Evolutionary conservation across 805 yeast species (phyloP).

Genomic region (Candida wancherniae): DNA sequence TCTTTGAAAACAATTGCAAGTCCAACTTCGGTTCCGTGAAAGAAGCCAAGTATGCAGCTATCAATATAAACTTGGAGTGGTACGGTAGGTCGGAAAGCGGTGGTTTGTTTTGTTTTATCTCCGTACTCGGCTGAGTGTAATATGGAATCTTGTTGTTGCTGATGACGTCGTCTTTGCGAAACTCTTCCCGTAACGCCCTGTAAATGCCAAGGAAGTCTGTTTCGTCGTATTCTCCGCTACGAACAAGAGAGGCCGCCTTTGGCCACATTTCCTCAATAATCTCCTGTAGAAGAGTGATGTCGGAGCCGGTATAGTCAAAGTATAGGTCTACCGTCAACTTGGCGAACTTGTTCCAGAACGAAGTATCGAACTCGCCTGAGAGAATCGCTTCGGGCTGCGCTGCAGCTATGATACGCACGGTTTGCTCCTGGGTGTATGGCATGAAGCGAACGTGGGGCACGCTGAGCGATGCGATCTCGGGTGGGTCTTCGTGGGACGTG

Average conservation of each 20-base stretch:
- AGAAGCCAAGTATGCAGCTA: slow-evolving; percentile 82
- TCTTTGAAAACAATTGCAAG: slow-evolving; percentile 60
- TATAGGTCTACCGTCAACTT: slow-evolving; percentile 44
- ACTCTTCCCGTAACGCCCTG: slow-evolving; percentile 25
- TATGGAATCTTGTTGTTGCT: slow-evolving; percentile 27
- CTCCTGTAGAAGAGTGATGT: slow-evolving; percentile 32
- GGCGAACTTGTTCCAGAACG: slow-evolving; percentile 41
- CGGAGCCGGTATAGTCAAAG: slow-evolving; percentile 42
- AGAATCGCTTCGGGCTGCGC: slow-evolving; percentile 4
- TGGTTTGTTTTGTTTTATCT: too few species aligned
- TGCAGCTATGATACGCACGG: slow-evolving; percentile 29
- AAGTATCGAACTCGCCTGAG: slow-evolving; percentile 2
- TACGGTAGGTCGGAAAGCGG: slow-evolving; percentile 45
- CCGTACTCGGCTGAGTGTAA: slow-evolving; percentile 17
- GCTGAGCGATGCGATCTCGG: slow-evolving; percentile 31
- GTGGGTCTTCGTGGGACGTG: slow-evolving; percentile 36
- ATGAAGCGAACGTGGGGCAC: slow-evolving; percentile 40
- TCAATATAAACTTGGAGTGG: slow-evolving; percentile 64
- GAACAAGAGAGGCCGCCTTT: slow-evolving; percentile 25
- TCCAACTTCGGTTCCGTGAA: slow-evolving; percentile 68
- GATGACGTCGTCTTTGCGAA: slow-evolving; percentile 27
- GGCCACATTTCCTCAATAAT: slow-evolving; percentile 32
- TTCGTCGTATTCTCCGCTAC: slow-evolving; percentile 17
- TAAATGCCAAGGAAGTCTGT: slow-evolving; percentile 33
- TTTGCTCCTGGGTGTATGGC: slow-evolving; percentile 33